Conservation (phyloP, 2,329 filamentous ascomycete genomes). For the Phyllosticta citribraziliensis region DNA sequence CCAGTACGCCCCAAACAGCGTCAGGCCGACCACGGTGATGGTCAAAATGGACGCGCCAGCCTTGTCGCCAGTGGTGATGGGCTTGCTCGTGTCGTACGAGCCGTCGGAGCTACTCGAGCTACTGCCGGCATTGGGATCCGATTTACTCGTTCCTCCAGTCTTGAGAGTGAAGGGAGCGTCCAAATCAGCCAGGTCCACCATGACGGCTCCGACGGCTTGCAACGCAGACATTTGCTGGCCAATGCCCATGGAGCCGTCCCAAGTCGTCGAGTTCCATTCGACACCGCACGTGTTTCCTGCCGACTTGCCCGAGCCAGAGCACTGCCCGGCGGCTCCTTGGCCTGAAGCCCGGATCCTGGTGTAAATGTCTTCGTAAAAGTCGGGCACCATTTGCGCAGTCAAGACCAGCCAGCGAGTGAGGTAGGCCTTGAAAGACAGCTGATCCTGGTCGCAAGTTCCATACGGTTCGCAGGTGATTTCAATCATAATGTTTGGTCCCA, state of each 20-base stretch:
- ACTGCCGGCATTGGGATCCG: slow-evolving; percentile 30
- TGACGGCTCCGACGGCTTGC: slow-evolving; percentile 38
- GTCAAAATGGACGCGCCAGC: slow-evolving; percentile 30
- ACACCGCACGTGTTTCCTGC: slow-evolving; percentile 51
- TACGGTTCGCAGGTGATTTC: slow-evolving; percentile 58
- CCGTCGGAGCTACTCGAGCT: neutral
- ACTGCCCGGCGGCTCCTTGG: slow-evolving; percentile 50
- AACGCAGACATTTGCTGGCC: slow-evolving; percentile 45
- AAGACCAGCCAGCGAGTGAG: slow-evolving; percentile 56
- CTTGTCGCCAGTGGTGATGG: slow-evolving; percentile 29
- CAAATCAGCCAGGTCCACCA: slow-evolving; percentile 24
- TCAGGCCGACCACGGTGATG: slow-evolving; percentile 1
- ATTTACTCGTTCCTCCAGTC: slow-evolving; percentile 42
- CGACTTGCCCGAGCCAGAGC: slow-evolving; percentile 48
- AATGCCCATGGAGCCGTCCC: slow-evolving; percentile 42
- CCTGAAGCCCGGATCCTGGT: slow-evolving; percentile 50
- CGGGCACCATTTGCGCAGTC: slow-evolving; percentile 53
- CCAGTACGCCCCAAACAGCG: slow-evolving; percentile 15
- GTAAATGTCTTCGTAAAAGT: slow-evolving; percentile 44
- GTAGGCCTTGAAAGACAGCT: slow-evolving; percentile 63
- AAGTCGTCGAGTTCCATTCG: slow-evolving; percentile 46
- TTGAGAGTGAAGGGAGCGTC: slow-evolving; percentile 35
- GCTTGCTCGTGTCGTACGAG: slow-evolving; percentile 13
- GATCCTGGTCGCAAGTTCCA: slow-evolving; percentile 57
- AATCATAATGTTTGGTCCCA: slow-evolving; percentile 48